These are phyloP conservation scores for Ceratobasidium sp. DNA, from an alignment of 1,284 basidiomycete genomes.

Conservation along the genomic window DNA sequence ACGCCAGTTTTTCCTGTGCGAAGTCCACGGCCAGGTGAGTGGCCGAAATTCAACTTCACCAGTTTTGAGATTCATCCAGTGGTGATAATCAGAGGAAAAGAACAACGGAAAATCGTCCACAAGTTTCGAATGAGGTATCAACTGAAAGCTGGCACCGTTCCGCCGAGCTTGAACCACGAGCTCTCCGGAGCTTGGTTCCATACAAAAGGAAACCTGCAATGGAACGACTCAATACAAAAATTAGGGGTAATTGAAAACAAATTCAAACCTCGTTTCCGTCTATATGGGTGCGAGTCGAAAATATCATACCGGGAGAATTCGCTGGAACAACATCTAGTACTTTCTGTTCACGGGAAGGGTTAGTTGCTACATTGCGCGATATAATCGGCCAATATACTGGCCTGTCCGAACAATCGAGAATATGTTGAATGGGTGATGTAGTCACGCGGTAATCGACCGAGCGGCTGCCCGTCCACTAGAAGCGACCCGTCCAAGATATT, in stretches of 20 bases:
- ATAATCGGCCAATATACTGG: slow-evolving; percentile 43
- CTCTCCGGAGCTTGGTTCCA: slow-evolving; percentile 48
- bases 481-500: slow-evolving; percentile 63
- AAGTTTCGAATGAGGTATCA: slow-evolving; percentile 60
- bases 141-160: slow-evolving; percentile 53
- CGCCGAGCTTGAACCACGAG: slow-evolving; percentile 57
- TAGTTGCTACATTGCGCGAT: background rate
- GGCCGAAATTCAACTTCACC: slow-evolving; percentile 61
- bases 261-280: slow-evolving; percentile 52
- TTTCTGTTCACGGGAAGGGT: slow-evolving; percentile 53
- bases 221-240: background rate
- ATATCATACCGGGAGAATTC: slow-evolving; percentile 59
- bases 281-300: slow-evolving; percentile 55
- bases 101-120: slow-evolving; percentile 59
- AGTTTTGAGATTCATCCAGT: slow-evolving; percentile 56
- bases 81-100: slow-evolving; percentile 58
- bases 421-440: slow-evolving; percentile 59
- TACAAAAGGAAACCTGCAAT: slow-evolving; percentile 57
- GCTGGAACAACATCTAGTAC: slow-evolving; percentile 59
- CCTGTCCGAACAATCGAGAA: slow-evolving; percentile 56
- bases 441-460: slow-evolving; percentile 59
- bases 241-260: background rate
- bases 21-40: slow-evolving; percentile 52
- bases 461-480: slow-evolving; percentile 61
- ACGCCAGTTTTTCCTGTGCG: slow-evolving; percentile 52